phyloP scores from a whole-genome alignment of 2,329 filamentous ascomycete genomes.

The Pseudopyrenochaeta lycopersici region DNA sequence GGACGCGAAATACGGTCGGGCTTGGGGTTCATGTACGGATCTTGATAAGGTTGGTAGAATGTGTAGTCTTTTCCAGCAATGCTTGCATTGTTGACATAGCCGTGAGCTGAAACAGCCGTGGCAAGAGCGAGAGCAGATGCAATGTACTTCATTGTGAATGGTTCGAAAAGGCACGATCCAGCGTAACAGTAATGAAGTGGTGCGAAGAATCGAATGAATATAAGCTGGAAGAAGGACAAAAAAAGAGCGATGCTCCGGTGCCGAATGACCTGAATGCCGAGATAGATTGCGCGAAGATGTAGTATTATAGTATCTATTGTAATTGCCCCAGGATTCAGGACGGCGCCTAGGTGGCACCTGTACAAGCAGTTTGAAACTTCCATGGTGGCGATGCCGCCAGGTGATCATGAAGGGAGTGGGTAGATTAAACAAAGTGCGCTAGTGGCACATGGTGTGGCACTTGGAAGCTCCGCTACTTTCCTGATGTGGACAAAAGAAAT shows the following conservation, averaged over 20 bases:
- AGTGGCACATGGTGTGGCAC: conserved; percentile 19
- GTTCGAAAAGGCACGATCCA: conserved; percentile 8
- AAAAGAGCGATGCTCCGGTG: conserved; percentile 27
- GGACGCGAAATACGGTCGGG: conserved; percentile 65
- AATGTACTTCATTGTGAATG: conserved; percentile 44
- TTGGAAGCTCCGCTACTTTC: conserved; percentile 12
- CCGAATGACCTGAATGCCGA: conserved; percentile 22
- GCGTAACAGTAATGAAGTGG: conserved; percentile 10
- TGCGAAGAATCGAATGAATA: conserved; percentile 14
- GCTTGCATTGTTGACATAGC: conserved; percentile 47
- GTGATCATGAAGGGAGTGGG: conserved; percentile 35
- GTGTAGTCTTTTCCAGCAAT: conserved; percentile 42
- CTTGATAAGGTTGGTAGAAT: conserved; percentile 48
- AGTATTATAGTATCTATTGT: conserved; percentile 26
- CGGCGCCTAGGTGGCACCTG: conserved; percentile 14
- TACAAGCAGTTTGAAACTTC: conserved; percentile 28
- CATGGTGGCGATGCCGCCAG: conserved; percentile 26
- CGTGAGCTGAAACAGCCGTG: conserved; percentile 43
- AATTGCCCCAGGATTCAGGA: conserved; percentile 29
- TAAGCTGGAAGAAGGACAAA: conserved; percentile 21
- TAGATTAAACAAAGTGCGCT: conserved; percentile 45
- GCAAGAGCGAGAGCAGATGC: conserved; percentile 36
- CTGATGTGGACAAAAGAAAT: conserved; percentile 11
- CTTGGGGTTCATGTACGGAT: conserved; percentile 42
- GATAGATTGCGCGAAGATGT: conserved; percentile 26